phyloP scores from a whole-genome alignment of 129 eudicot species.

The Glebionis coronaria region DNA sequence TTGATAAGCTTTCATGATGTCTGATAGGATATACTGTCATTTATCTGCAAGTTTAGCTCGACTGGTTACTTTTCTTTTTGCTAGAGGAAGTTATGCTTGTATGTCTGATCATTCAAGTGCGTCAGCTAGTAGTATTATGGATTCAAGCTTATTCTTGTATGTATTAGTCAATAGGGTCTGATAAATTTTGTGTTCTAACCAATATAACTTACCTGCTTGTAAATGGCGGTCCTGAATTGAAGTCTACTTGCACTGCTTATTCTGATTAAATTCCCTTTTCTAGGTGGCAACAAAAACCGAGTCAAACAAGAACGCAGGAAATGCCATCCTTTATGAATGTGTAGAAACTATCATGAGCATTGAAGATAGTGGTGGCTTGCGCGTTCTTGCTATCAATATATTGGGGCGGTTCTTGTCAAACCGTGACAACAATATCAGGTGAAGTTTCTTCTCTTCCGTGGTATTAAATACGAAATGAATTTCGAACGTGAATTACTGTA shows the following conservation, averaged over 20 bases:
- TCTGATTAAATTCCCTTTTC: constrained; percentile 23
- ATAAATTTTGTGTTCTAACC: background rate
- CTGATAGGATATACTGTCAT: constrained; percentile 8
- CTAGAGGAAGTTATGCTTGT: constrained; percentile 15
- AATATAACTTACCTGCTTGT: too few species aligned
- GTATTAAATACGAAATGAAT: background rate
- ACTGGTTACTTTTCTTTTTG: background rate
- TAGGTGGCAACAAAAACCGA: constrained; percentile 99
- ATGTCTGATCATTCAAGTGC: constrained; percentile 1
- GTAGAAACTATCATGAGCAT: constrained; percentile 92
- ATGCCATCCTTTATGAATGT: constrained; percentile 96
- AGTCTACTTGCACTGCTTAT: constrained; percentile 27
- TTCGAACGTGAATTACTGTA: background rate
- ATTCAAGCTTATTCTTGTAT: constrained; percentile 3
- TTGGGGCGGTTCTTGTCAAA: constrained; percentile 97
- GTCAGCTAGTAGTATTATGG: constrained; percentile 12
- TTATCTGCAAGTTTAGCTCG: constrained; percentile 13
- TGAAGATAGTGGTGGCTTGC: constrained; percentile 97
- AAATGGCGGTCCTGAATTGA: background rate
- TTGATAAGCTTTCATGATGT: constrained; percentile 8
- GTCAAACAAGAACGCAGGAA: constrained; percentile 96
- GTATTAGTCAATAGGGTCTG: background rate
- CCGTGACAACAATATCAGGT: constrained; percentile 99
- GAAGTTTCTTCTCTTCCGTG: constrained; percentile 10
- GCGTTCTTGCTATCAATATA: constrained; percentile 97